Base-by-base conservation (phyloP, 2,329 filamentous ascomycete species). In the Colletotrichum kahawae region DNA sequence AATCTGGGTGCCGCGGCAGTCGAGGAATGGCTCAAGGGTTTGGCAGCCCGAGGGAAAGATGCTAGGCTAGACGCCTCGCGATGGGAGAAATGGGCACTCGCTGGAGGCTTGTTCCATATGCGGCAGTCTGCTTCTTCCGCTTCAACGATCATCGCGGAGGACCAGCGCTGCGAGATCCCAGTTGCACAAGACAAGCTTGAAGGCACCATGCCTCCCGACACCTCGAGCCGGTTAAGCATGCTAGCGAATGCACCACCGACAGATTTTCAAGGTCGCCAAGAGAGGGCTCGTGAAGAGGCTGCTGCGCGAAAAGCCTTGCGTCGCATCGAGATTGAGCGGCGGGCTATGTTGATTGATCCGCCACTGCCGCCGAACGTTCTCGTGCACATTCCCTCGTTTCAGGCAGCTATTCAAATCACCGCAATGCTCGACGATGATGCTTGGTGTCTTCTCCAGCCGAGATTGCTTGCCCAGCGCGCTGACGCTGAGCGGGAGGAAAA, bases 11-110 rank as follows among this genome's bases (percentile, higher is more conserved):
- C 88, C 59, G 92, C 92, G 56, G 90, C 93, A 13, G 89, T 90
- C 5, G 93, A 95, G 78, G 94, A 96, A 82, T 97, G 95, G 94
- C 87, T 92, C 34, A 96, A 96, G 83, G 94, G 94, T 12, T 88
- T 97, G 5, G 90, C 92, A 57, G 86, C 85, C 33, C 88, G 91
- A 73, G 93, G 94, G 12, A 90, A 90, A 78, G 87, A 91, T 74
- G 84, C 88, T 64, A 89, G 92, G 78, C 88, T 86, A 13, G 92
- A 94, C 80, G 88, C 91, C 34, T 88, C 90, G 33, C 90, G 93
- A 65, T 96, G 94, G 93, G 94, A 95, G 81, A 93, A 92, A 79
- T 96, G 93, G 91, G 92, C 93, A 77, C 78, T 80, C 5, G 83
- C 88, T 54, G 87, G 87, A 63, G 85, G 85, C 38, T 70, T 87